Conservation (phyloP, 805 yeast genomes). For the Tetrapisispora iriomotensis region DNA sequence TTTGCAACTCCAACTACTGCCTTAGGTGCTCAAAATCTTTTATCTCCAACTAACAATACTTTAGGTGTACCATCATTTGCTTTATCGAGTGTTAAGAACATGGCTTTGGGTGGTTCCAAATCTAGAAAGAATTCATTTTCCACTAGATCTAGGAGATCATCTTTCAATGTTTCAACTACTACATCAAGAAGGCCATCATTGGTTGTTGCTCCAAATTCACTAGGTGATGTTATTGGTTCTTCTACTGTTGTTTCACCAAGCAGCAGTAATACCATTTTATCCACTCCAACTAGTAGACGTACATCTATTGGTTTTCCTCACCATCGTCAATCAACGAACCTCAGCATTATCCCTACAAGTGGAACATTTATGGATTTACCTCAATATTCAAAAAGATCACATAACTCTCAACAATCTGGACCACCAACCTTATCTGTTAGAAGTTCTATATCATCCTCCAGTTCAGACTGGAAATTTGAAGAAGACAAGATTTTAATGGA, state of each 20-base stretch:
- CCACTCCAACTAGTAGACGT: constrained; percentile 11
- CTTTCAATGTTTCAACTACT: constrained; percentile 17
- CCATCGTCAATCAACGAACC: constrained; percentile 5
- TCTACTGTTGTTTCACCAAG: constrained; percentile 1
- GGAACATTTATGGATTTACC: constrained; percentile 16
- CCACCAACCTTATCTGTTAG: background rate
- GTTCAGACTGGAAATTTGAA: constrained; percentile 41
- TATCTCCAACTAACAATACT: constrained; percentile 3
- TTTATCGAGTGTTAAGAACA: constrained; percentile 14
- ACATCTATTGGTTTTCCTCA: constrained; percentile 15
- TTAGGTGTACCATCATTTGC: constrained; percentile 6
- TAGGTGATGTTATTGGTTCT: constrained; percentile 8
- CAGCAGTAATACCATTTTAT: background rate
- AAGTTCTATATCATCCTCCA: background rate
- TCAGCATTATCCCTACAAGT: background rate
- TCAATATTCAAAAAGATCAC: constrained; percentile 4
- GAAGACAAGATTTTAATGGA: constrained; percentile 61
- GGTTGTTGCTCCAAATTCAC: constrained; percentile 19
- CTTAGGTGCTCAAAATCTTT: constrained; percentile 6
- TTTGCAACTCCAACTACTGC: constrained; percentile 10
- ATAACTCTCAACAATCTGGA: constrained; percentile 3
- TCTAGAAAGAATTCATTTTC: constrained; percentile 28
- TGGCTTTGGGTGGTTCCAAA: constrained; percentile 19
- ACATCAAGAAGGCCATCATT: constrained; percentile 25
- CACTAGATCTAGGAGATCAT: constrained; percentile 24